Conservation (phyloP, 2,329 filamentous ascomycete genomes). For the Penicillium sp. region DNA sequence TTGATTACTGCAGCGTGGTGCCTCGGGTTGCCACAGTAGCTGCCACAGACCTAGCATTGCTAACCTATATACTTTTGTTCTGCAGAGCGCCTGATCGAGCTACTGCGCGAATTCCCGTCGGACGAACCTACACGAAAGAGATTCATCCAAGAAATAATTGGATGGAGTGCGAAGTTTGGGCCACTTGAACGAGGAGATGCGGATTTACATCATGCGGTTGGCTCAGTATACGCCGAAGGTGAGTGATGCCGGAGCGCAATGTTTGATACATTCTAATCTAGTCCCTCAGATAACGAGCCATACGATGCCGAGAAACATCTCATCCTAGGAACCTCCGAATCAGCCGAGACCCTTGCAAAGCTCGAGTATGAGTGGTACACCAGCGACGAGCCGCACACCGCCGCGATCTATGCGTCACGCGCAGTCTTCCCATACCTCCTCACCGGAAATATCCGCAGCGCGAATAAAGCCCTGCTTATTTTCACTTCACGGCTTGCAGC, state of each 20-base stretch:
- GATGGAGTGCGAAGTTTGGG: constrained; percentile 82
- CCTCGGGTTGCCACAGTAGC: background rate
- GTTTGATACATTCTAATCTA: constrained; percentile 16
- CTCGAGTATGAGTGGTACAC: constrained; percentile 95
- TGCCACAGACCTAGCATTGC: background rate
- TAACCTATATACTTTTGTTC: constrained; percentile 6
- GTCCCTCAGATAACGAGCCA: constrained; percentile 68
- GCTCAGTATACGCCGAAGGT: constrained; percentile 81
- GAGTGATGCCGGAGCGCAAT: constrained; percentile 15
- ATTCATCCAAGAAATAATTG: constrained; percentile 81
- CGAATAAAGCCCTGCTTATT: constrained; percentile 75
- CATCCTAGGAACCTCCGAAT: constrained; percentile 83
- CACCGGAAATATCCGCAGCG: constrained; percentile 83
- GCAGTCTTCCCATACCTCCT: constrained; percentile 89
- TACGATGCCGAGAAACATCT: constrained; percentile 94
- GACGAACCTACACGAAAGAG: constrained; percentile 91
- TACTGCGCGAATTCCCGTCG: constrained; percentile 74
- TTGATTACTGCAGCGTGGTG: background rate
- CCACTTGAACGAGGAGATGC: constrained; percentile 89
- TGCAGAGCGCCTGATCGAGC: constrained; percentile 64
- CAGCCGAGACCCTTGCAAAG: constrained; percentile 71
- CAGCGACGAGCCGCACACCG: constrained; percentile 82
- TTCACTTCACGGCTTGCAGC: constrained; percentile 66
- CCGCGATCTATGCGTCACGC: constrained; percentile 79
- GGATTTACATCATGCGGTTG: constrained; percentile 89